phyloP scores from a whole-genome alignment of 176 grass and related monocot genomes.

The Elymus sibiricus region DNA sequence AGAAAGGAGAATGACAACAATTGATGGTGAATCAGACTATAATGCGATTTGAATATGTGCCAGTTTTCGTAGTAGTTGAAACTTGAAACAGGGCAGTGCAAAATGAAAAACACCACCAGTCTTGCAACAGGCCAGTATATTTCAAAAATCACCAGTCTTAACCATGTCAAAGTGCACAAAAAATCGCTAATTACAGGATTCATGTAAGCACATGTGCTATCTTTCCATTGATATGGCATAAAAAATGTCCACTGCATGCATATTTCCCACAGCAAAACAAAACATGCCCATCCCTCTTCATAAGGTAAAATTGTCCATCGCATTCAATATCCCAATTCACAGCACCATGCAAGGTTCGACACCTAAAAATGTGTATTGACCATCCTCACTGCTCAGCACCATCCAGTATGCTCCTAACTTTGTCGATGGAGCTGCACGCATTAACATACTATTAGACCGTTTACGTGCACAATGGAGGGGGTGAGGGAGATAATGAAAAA shows the following conservation, averaged over 20 bases:
- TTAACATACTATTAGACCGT: neutral
- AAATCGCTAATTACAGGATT: neutral
- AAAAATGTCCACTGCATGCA: neutral
- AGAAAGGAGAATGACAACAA: neutral
- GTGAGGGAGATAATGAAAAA: neutral
- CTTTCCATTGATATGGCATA: neutral
- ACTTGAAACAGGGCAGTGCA: neutral
- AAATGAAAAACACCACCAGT: neutral
- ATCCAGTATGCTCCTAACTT: constrained; percentile 18
- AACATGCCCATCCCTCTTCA: neutral
- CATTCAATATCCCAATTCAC: neutral
- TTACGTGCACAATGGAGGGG: neutral
- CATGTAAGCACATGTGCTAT: neutral
- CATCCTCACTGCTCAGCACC: neutral
- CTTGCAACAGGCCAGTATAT: neutral
- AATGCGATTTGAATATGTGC: neutral
- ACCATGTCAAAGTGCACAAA: neutral
- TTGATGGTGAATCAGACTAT: neutral
- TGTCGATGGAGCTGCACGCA: constrained; percentile 12
- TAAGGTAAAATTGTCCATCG: neutral
- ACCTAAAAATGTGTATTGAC: neutral
- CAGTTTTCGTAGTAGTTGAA: neutral
- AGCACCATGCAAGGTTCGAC: neutral
- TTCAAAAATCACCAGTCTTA: neutral
- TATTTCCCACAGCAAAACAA: neutral